A percentile compares a stretch with the other conserved stretches of the same genome.
These are phyloP conservation scores for Aspergillus egyptiacus DNA, from an alignment of 495 filamentous ascomycete species.

Conservation along the genomic window DNA sequence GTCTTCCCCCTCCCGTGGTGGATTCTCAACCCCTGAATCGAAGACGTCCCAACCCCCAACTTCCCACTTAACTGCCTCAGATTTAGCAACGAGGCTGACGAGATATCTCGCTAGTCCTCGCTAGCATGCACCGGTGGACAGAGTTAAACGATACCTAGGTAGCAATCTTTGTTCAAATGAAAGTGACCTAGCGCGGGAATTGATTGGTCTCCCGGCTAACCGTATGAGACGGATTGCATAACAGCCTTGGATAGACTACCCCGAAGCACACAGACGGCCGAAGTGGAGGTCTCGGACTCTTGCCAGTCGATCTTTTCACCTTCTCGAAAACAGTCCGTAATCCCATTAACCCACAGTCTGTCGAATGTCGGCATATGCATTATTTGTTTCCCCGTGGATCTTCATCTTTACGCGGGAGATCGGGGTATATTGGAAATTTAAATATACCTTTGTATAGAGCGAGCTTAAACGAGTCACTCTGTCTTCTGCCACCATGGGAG, in stretches of 20 bases:
- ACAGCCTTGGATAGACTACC: background rate
- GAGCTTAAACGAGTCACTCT: background rate
- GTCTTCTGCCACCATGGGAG: conserved; percentile 35
- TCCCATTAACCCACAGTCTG: background rate
- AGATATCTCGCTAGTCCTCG: conserved; percentile 16
- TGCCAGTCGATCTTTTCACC: background rate
- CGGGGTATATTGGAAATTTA: conserved; percentile 1
- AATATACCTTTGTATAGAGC: background rate
- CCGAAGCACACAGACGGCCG: background rate
- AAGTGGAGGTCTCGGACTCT: conserved; percentile 1
- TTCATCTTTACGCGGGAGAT: background rate
- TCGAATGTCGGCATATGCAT: background rate
- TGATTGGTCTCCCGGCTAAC: conserved; percentile 5
- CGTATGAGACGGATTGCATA: conserved; percentile 10
- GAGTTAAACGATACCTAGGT: conserved; percentile 1
- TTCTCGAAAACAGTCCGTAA: background rate
- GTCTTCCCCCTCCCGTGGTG: conserved; percentile 1
- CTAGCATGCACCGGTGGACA: conserved; percentile 9
- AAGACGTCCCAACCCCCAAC: too few relatives aligned
- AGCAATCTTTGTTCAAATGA: background rate
- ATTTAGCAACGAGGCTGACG: conserved; percentile 9
- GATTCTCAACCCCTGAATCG: conserved; percentile 8
- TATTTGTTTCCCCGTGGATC: background rate
- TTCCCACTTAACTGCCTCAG: conserved; percentile 1
- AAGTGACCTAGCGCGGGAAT: background rate